Conservation (phyloP, 2,329 filamentous ascomycete genomes). For the Diaporthe velutina region DNA sequence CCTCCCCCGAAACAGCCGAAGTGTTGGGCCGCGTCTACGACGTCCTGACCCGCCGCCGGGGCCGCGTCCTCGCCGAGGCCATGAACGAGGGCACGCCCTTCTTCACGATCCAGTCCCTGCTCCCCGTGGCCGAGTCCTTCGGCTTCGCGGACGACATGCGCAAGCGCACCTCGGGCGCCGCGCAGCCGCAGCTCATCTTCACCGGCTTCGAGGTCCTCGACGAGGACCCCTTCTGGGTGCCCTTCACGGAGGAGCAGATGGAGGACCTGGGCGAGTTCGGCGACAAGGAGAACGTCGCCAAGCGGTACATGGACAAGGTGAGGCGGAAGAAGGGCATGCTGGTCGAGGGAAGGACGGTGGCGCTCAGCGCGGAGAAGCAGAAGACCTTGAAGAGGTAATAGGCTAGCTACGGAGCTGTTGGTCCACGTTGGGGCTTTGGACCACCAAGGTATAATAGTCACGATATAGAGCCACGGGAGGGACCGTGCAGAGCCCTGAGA, state of each 20-base stretch:
- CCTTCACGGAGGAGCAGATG: slow-evolving; percentile 94
- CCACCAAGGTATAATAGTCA: not conserved
- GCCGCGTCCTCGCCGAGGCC: slow-evolving; percentile 88
- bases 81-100: slow-evolving; percentile 97
- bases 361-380: slow-evolving; percentile 93
- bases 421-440: not conserved
- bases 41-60: slow-evolving; percentile 94
- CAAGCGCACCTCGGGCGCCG: slow-evolving; percentile 90
- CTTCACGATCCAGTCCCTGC: slow-evolving; percentile 89
- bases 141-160: slow-evolving; percentile 97
- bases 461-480: not conserved
- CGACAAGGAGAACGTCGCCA: slow-evolving; percentile 95
- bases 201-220: slow-evolving; percentile 93
- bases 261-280: slow-evolving; percentile 96
- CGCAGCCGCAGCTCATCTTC: slow-evolving; percentile 93
- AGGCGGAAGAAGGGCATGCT: slow-evolving; percentile 88
- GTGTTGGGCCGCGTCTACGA: slow-evolving; percentile 96
- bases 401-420: not conserved
- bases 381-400: slow-evolving; percentile 73
- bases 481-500: not conserved
- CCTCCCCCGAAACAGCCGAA: slow-evolving; percentile 70
- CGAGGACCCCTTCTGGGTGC: slow-evolving; percentile 98
- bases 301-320: slow-evolving; percentile 94
- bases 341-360: slow-evolving; percentile 81
- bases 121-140: slow-evolving; percentile 95